phyloP scores from a whole-genome alignment of 2,329 filamentous ascomycete species.

The Pseudogymnoascus sp. region DNA sequence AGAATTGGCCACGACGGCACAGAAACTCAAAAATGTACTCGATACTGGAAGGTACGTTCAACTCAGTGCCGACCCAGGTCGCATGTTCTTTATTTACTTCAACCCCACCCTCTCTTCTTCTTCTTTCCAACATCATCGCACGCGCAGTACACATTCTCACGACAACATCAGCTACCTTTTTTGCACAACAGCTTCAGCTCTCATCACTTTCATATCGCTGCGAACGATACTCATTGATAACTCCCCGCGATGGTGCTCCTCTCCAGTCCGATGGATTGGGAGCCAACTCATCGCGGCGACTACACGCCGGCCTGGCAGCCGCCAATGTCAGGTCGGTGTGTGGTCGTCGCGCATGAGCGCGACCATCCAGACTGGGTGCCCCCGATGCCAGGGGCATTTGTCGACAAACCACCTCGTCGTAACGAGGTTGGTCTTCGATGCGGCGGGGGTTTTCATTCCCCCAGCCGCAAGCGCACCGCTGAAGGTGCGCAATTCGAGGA shows the following conservation, averaged over 20 bases:
- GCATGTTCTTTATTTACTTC: conserved; percentile 3
- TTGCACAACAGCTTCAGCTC: background rate
- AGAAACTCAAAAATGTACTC: conserved; percentile 4
- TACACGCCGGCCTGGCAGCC: background rate
- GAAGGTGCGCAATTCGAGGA: background rate
- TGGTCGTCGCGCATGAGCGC: background rate
- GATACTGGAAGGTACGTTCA: conserved; percentile 9
- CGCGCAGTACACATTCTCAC: background rate
- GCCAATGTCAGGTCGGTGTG: background rate
- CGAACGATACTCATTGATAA: background rate
- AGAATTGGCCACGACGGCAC: conserved; percentile 6
- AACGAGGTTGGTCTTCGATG: background rate
- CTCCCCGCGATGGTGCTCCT: background rate
- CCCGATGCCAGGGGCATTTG: background rate
- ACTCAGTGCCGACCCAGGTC: background rate
- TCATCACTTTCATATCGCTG: background rate
- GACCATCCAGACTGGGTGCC: background rate
- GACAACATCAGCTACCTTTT: background rate
- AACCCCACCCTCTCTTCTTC: background rate
- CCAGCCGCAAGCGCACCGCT: background rate
- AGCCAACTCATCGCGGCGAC: background rate
- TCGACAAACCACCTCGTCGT: background rate
- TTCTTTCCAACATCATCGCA: background rate
- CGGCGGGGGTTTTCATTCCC: background rate
- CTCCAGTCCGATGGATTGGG: conserved; percentile 2